phyloP scores from a whole-genome alignment of 805 yeast species.

The Candida silvatica region DNA sequence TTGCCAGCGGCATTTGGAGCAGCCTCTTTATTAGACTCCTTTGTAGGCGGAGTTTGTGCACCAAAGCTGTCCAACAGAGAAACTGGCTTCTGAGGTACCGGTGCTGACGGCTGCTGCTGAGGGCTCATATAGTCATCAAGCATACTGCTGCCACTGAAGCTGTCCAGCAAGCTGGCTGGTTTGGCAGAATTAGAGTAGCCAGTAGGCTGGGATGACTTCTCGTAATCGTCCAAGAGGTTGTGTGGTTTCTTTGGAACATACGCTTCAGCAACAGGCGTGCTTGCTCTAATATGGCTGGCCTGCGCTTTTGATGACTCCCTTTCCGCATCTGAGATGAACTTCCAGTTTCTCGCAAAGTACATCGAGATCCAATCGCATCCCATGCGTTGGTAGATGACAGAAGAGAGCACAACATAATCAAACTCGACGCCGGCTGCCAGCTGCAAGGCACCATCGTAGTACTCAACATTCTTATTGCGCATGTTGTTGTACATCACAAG shows the following conservation, averaged over 20 bases:
- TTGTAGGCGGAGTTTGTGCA: background rate
- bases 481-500: constrained; percentile 56
- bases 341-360: constrained; percentile 60
- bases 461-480: constrained; percentile 41
- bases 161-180: no score
- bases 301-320: no score
- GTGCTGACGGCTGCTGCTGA: no score
- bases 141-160: no score
- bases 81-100: background rate
- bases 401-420: constrained; percentile 50
- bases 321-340: constrained; percentile 31
- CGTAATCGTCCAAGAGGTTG: background rate
- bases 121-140: no score
- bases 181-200: no score
- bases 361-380: constrained; percentile 81
- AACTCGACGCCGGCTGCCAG: constrained; percentile 43
- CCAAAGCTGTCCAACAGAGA: constrained; percentile 3
- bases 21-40: background rate
- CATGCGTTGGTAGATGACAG: constrained; percentile 71
- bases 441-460: constrained; percentile 40
- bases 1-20: constrained; percentile 39
- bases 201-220: no score
- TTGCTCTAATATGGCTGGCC: background rate
- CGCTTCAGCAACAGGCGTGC: background rate
- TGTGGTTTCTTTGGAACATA: background rate